Base-by-base conservation (phyloP, 2,329 filamentous ascomycete genomes). In the Colletotrichum australisinense region DNA sequence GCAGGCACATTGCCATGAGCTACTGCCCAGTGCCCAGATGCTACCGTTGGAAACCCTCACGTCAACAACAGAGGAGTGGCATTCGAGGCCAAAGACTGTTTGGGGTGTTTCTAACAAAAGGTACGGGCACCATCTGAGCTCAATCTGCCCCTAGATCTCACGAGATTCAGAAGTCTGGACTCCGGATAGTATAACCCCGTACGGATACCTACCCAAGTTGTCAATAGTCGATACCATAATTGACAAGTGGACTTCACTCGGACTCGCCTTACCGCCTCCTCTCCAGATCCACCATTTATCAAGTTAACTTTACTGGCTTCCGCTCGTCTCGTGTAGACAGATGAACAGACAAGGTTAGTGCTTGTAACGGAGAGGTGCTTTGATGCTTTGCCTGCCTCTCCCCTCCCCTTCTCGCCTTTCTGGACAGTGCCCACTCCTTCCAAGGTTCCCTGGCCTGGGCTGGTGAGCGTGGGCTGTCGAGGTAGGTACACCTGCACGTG, bases 321-420 rank as follows among this genome's bases (percentile, higher is more conserved):
- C 63, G 46, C 24, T 53, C 42, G 69, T 68, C 64, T 72, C 69
- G 69, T 68, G 67, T 72, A 72, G 32, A 72, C 35, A 28, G 19
- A 35, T 14, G 46, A 19, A 52, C 19, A n/a, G 42, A 53, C 63
- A 68, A 28, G 69, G 63, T 68, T 49, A 22, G 32, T 57, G 57
- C 64, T 52, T 14, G 57, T 62, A 68, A 56, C 35, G 52, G 49
- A 57, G 11, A 28, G 22, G 57, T 35, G 68, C 26, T 42, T 26
- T 49, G 58, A 52, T 30, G 46, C 46, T 9, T 9, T 12, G 38
- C 60, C 38, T n/a, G 52, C 30, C 26, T 38, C 49, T n/a, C 26
- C 22, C 46, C 38, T 16, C 19, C 24, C 4, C 26, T 42, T n/a
- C 59, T 9, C 11, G 19, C 42, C 11, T 26, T 52, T n/a, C 32